Evolutionary conservation across 73 alveolate species (phyloP).

Genomic region (Paramecium sexaurelia): DNA sequence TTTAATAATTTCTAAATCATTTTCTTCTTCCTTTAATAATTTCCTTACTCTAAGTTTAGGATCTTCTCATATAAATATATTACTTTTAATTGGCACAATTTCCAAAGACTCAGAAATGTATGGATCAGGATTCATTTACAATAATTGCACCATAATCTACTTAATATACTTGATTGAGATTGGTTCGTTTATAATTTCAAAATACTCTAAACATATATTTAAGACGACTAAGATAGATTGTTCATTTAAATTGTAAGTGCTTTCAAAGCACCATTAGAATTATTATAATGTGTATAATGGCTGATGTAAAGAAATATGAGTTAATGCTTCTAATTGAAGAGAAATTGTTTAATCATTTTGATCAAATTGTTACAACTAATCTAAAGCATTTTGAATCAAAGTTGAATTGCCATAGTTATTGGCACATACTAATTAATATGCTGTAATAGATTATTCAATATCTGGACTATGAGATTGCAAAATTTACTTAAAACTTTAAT

Average conservation of each 20-base stretch:
- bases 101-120: not conserved
- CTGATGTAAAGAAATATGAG: not conserved
- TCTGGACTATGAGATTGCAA: not conserved
- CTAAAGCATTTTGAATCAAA: not conserved
- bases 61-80: not conserved
- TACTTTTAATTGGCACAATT: not conserved
- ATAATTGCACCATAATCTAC: not conserved
- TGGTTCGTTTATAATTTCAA: not conserved
- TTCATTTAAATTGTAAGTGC: not conserved
- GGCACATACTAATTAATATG: not conserved
- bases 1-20: not conserved
- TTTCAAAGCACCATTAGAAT: not conserved
- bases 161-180: not conserved
- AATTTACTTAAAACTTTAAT: conserved; percentile 15
- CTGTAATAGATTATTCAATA: not conserved
- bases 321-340: not conserved
- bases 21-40: not conserved
- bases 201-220: not conserved
- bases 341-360: not conserved
- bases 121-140: conserved; percentile 56
- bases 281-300: not conserved
- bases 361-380: not conserved
- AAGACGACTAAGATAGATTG: not conserved
- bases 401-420: conserved; percentile 19
- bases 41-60: not conserved